Conservation (phyloP, 1,284 basidiomycete species). For the Rhodotorula glutinis region DNA sequence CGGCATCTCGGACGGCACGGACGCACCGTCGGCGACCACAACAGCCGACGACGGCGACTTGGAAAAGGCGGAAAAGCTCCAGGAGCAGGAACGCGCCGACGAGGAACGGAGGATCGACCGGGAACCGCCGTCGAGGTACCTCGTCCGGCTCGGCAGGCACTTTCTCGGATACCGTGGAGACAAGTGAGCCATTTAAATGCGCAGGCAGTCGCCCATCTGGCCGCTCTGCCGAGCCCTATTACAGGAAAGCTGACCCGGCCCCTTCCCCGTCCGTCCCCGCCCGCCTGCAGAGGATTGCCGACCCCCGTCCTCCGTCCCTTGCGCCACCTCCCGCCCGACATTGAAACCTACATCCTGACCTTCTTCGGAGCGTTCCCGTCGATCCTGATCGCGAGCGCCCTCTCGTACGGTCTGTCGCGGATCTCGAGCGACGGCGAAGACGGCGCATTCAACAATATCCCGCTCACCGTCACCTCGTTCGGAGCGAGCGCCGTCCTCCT, state of each 20-base stretch:
- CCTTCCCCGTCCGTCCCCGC: not conserved
- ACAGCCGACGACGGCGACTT: not conserved
- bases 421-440: not conserved
- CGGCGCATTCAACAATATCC: slow-evolving; percentile 15
- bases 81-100: not conserved
- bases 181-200: slow-evolving; percentile 7
- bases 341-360: slow-evolving; percentile 19
- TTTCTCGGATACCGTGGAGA: slow-evolving; percentile 12
- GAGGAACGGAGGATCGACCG: not conserved
- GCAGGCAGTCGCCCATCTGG: too few species aligned
- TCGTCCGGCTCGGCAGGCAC: slow-evolving; percentile 6
- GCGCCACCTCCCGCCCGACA: slow-evolving; percentile 6
- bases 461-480: slow-evolving; percentile 22
- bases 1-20: too few species aligned
- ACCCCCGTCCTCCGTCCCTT: slow-evolving; percentile 14
- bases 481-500: slow-evolving; percentile 38
- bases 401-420: slow-evolving; percentile 19
- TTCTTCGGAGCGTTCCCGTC: slow-evolving; percentile 30
- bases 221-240: too few species aligned
- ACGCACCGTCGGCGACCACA: too few species aligned
- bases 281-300: not conserved
- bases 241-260: too few species aligned
- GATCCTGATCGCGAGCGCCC: slow-evolving; percentile 30
- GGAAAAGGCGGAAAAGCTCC: not conserved
- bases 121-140: not conserved